Evolutionary conservation across 352 stramenopile genomes (phyloP).

Genomic region (Phytophthora capsici): DNA sequence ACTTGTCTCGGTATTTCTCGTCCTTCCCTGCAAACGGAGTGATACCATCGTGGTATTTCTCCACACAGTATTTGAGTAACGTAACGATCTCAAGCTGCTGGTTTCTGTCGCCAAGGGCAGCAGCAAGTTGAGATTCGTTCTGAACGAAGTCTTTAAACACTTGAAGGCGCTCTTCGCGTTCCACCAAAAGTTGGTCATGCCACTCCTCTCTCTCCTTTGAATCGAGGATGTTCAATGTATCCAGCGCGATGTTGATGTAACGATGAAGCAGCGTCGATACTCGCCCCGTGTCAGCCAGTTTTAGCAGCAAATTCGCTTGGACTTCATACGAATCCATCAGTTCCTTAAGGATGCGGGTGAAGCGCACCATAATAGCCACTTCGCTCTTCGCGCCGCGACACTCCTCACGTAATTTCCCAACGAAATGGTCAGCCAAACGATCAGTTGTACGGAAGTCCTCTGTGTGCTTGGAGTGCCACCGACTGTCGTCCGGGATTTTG

Average conservation of each 20-base stretch:
- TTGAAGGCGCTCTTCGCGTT: constrained; percentile 26
- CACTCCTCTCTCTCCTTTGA: constrained; percentile 8
- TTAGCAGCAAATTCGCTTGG: constrained; percentile 36
- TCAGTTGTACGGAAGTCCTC: constrained; percentile 23
- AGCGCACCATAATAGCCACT: constrained; percentile 36
- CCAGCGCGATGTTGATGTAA: constrained; percentile 31
- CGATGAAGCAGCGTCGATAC: constrained; percentile 36
- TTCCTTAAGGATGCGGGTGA: constrained; percentile 35
- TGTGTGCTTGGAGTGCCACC: constrained; percentile 35
- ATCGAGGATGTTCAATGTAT: constrained; percentile 28
- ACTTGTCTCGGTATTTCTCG: constrained; percentile 35
- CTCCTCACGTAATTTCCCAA: constrained; percentile 26
- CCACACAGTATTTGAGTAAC: constrained; percentile 37
- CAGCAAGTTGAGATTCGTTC: constrained; percentile 18
- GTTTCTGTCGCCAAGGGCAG: constrained; percentile 23
- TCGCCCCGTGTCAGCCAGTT: constrained; percentile 41
- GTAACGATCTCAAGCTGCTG: constrained; percentile 46
- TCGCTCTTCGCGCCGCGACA: constrained; percentile 19
- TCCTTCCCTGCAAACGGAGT: constrained; percentile 25
- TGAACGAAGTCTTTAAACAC: constrained; percentile 28
- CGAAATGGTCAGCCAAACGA: constrained; percentile 34
- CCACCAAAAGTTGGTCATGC: constrained; percentile 25
- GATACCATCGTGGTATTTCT: constrained; percentile 33
- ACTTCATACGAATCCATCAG: constrained; percentile 40
- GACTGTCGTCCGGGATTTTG: constrained; percentile 36